A percentile compares a stretch with the other conserved stretches of the same genome.
These are phyloP conservation scores for Casuarina equisetifolia DNA, from an alignment of 306 rosid genomes.

Conservation along the genomic window DNA sequence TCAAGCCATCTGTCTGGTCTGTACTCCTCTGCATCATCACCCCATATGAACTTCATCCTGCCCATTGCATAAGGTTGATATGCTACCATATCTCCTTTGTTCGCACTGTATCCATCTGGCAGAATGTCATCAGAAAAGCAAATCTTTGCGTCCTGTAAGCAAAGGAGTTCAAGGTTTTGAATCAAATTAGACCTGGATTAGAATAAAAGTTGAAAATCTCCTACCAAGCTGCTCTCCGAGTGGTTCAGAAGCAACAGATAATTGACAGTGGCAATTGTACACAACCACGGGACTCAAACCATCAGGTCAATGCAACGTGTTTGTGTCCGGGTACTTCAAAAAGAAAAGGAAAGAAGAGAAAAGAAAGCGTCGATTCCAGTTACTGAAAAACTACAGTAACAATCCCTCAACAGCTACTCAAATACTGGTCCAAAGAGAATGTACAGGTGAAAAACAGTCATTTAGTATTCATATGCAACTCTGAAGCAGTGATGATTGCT, in stretches of 20 bases:
- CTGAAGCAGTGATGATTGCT: not conserved
- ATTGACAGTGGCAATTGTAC: not conserved
- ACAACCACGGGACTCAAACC: not conserved
- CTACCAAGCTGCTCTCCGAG: not conserved
- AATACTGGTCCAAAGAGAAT: not conserved
- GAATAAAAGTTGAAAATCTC: not conserved
- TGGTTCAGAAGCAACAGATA: not conserved
- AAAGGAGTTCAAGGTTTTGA: not conserved
- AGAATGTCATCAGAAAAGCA: constrained; percentile 67
- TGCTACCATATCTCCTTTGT: constrained; percentile 55
- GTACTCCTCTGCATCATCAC: constrained; percentile 72
- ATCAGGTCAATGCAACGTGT: not conserved
- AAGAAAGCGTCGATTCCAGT: not conserved
- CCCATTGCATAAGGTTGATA: constrained; percentile 92
- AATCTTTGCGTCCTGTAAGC: constrained; percentile 63
- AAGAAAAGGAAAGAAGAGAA: not conserved
- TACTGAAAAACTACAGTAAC: not conserved
- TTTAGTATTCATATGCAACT: not conserved
- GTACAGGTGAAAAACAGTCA: not conserved
- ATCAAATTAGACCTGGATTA: constrained; percentile 4
- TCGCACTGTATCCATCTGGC: constrained; percentile 68
- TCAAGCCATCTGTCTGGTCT: constrained; percentile 81
- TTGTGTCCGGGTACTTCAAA: no score
- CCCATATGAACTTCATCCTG: constrained; percentile 80
- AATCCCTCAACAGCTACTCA: not conserved